Conservation (phyloP, 306 rosid genomes). For the Rosa persica region DNA sequence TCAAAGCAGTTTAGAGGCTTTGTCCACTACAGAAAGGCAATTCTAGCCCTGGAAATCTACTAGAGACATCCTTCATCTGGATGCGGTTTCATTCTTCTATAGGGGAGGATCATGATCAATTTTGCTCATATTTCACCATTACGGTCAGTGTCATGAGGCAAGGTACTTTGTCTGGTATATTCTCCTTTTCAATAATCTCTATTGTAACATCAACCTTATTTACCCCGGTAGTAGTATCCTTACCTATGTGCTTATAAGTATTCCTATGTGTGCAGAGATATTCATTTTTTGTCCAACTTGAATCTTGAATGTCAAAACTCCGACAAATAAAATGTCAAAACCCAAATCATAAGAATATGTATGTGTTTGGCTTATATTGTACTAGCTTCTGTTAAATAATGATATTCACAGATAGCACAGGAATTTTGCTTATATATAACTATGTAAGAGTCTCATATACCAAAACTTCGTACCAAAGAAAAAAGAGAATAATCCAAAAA, state of each 20-base stretch:
- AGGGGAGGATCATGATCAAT: background rate
- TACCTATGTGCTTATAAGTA: too few relatives aligned
- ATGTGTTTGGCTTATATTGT: background rate
- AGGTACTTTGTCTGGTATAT: background rate
- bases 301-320: background rate
- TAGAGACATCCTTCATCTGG: background rate
- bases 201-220: background rate
- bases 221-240: background rate
- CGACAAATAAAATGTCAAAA: background rate
- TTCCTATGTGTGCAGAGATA: too few relatives aligned
- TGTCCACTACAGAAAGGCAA: too few relatives aligned
- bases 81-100: background rate
- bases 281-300: too few relatives aligned
- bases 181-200: background rate
- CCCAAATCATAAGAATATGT: background rate
- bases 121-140: background rate
- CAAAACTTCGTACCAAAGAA: background rate
- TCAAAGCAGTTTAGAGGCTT: too few relatives aligned
- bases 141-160: background rate
- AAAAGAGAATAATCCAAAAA: background rate
- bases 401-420: background rate
- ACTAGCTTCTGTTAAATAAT: background rate
- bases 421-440: background rate
- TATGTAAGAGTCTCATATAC: background rate
- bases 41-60: background rate